Conservation (phyloP, 805 yeast species). For the Lipomyces starkeyi region DNA sequence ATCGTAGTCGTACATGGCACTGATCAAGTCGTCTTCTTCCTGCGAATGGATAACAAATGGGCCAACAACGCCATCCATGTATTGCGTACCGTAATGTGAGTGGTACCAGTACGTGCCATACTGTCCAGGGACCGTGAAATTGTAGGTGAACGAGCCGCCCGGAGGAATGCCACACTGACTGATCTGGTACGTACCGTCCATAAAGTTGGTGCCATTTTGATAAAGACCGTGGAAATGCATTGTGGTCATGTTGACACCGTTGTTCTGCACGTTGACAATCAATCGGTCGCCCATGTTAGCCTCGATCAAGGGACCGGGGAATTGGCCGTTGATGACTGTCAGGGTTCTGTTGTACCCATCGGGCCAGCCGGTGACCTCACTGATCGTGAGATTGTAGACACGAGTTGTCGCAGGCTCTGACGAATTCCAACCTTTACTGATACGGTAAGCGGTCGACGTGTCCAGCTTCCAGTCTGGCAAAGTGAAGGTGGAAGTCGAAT, state of each 20-base stretch:
- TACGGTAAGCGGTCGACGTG: constrained; percentile 27
- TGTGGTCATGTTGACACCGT: constrained; percentile 68
- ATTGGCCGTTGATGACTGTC: constrained; percentile 66
- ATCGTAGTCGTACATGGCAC: constrained; percentile 44
- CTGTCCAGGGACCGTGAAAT: constrained; percentile 80
- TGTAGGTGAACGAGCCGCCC: constrained; percentile 72
- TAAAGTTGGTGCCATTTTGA: constrained; percentile 71
- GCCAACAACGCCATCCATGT: constrained; percentile 80
- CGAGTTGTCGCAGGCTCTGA: constrained; percentile 38
- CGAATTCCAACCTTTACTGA: constrained; percentile 31
- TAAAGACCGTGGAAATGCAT: constrained; percentile 94
- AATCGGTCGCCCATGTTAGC: constrained; percentile 81
- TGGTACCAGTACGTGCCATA: constrained; percentile 97
- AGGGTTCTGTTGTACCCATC: constrained; percentile 62
- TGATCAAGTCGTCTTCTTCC: constrained; percentile 45
- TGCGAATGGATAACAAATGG: constrained; percentile 53
- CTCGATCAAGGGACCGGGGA: constrained; percentile 85
- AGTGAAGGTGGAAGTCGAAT: neutral
- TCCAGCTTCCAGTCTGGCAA: constrained; percentile 33
- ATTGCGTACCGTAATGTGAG: constrained; percentile 87
- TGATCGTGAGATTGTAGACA: constrained; percentile 48
- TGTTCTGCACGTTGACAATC: constrained; percentile 72
- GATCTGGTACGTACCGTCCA: constrained; percentile 90
- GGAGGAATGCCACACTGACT: constrained; percentile 90
- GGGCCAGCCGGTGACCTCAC: constrained; percentile 54